Evolutionary conservation across 1,284 basidiomycete species (phyloP), one percentile per base, ranked within the genome.

Genomic region (Paramarasmius palmivorus): DNA sequence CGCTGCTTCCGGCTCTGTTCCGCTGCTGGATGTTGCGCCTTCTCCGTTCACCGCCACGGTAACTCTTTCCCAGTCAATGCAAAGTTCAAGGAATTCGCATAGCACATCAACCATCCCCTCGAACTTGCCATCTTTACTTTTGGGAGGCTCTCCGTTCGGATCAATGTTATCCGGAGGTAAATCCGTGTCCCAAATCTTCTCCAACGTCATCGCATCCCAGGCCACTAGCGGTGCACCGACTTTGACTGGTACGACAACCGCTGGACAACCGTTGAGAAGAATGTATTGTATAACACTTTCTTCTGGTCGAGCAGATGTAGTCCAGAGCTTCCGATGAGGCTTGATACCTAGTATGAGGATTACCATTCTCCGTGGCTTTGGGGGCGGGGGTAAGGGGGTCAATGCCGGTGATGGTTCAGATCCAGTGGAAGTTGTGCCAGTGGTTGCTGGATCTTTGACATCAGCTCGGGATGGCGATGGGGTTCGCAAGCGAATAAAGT

Each of bases 251-350:
- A 85, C 67, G 5, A 86, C 79, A 38, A 86, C 65, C 4, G 80
- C 75, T 0, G 83, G 81, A 62, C 81, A 84, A 3, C 83, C 83
- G 64, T 83, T 83, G 44, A 84, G 71, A 15, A 86, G 69, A 50
- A 81, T 69, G 63, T 86, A 86, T 54, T 81, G 75, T 12, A 86
- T 76, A 22, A 85, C 82, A 59, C 81, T 84, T 67, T 86, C 83
- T 25, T 71, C 71, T 2, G 83, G 83, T 0, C 84, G 72, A 15
- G 76, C 77, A 56, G 78, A 81, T 2, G 79, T 78, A 22, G 82
- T 75, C 84, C 84, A 86, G 19, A 84, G 57, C 46, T 69, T 72
- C 12, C 83, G 70, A 64, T 86, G 83, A 1, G 84, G 84, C 61
- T 81, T 83, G 29, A 86, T 63, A 0, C 83, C 83, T 1, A 85